Evolutionary conservation across 2,329 filamentous ascomycete species (phyloP), one percentile per base, ranked within the genome.

Genomic region (Colletotrichum orbiculare): DNA sequence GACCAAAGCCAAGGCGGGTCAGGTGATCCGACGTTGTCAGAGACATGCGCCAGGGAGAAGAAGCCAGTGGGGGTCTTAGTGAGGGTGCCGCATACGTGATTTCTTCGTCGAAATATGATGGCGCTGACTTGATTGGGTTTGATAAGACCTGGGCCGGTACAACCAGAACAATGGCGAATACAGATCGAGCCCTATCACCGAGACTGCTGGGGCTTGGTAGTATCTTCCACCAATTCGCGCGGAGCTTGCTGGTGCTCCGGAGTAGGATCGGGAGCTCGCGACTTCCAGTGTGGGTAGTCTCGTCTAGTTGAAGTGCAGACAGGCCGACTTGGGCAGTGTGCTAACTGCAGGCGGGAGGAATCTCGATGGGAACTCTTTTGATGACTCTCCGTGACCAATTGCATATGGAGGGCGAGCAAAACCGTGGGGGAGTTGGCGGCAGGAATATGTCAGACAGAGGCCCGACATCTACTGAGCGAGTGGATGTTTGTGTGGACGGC

Each of bases 181-280:
- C 25, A 37, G 35, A 48, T 25, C 25, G 53, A 52, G 58, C 58
- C 58, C 47, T 56, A 66, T 57, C 39, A 45, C 57, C 46, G 37
- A 42, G 43, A 37, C 42, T 63, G 58, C 47, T 54, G 47, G 42
- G 48, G 53, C 47, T 37, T 47, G 15, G 47, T 56, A 43, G 25
- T 66, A 62, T 66, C 63, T 66, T 66, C 63, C 58, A 66, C 63
- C 58, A 66, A 66, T 66, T 66, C 63, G 50, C 39, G 52, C 15
- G 15, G 47, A 15, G 53, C 58, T 56, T 48, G 50, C 25, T 10
- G 47, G 34, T 41, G 59, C 43, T 39, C 42, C 58, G 37, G 57
- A 53, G 47, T 53, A 57, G 63, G 42, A 66, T 46, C 42, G 38
- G 46, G 49, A 43, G 52, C 53, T 37, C 25, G 63, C 57, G 50